A percentile compares a stretch with the other conserved stretches of the same genome.
phyloP scores from a whole-genome alignment of 768 basidiomycete genomes.

The Ramaria sp. region DNA sequence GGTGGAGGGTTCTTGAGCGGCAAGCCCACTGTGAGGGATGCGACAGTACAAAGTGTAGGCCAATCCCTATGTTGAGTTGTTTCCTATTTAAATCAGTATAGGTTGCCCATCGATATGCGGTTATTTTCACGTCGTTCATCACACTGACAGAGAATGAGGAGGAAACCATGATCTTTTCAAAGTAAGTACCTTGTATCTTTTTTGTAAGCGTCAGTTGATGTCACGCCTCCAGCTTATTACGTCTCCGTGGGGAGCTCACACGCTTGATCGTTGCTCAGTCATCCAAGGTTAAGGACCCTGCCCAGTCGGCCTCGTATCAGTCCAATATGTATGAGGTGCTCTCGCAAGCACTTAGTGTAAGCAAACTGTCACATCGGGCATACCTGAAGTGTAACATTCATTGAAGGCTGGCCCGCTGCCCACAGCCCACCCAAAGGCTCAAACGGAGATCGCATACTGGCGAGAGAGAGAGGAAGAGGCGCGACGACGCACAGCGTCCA shows the following conservation, averaged over 20 bases:
- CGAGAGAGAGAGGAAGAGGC: slow-evolving; percentile 78
- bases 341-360: slow-evolving; percentile 65
- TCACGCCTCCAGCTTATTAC: slow-evolving; percentile 48
- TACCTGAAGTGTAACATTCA: slow-evolving; percentile 2
- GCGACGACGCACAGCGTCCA: slow-evolving; percentile 24
- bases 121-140: slow-evolving; percentile 75
- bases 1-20: slow-evolving; percentile 53
- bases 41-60: slow-evolving; percentile 49
- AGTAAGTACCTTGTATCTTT: slow-evolving; percentile 39
- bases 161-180: slow-evolving; percentile 94
- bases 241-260: slow-evolving; percentile 75
- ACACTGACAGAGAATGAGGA: slow-evolving; percentile 74
- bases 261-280: slow-evolving; percentile 70
- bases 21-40: slow-evolving; percentile 54
- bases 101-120: slow-evolving; percentile 72
- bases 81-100: slow-evolving; percentile 17
- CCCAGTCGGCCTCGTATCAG: slow-evolving; percentile 55
- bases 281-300: slow-evolving; percentile 48
- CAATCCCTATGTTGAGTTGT: not conserved
- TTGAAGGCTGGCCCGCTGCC: slow-evolving; percentile 53
- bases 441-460: slow-evolving; percentile 83
- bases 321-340: slow-evolving; percentile 67
- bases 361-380: slow-evolving; percentile 19
- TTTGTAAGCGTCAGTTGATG: not conserved
- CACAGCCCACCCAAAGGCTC: slow-evolving; percentile 73